Percentiles rank a stretch among this genome's conserved stretches.
These are phyloP conservation scores for Narthecium ossifragum DNA, from an alignment of 106 monocot species.

Conservation along the genomic window DNA sequence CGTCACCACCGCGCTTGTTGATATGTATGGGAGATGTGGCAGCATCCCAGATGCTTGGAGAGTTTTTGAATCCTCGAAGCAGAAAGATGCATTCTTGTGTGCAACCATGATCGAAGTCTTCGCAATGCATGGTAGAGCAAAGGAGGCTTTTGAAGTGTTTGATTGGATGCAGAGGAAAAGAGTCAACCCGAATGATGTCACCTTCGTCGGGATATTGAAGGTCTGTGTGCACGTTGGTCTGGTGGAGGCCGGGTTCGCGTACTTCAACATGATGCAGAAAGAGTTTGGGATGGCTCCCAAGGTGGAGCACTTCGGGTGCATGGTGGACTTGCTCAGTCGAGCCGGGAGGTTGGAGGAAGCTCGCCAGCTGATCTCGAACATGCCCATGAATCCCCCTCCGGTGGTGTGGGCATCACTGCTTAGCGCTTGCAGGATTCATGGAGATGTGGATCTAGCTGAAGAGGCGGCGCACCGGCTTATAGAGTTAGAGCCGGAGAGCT, in stretches of 20 bases:
- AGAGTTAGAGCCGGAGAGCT: slow-evolving; percentile 15
- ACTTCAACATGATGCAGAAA: slow-evolving; percentile 25
- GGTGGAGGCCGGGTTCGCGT: slow-evolving; percentile 23
- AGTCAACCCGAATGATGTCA: slow-evolving; percentile 21
- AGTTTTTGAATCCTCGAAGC: background rate
- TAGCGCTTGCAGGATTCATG: slow-evolving; percentile 26
- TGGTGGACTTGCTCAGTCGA: slow-evolving; percentile 39
- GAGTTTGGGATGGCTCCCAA: slow-evolving; percentile 23
- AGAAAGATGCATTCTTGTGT: slow-evolving; percentile 6
- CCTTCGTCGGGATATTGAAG: slow-evolving; percentile 25
- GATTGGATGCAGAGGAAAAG: slow-evolving; percentile 9
- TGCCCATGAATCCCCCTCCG: slow-evolving; percentile 26
- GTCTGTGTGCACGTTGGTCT: slow-evolving; percentile 36
- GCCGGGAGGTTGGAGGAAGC: slow-evolving; percentile 28
- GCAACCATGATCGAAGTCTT: slow-evolving; percentile 15
- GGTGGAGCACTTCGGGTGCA: slow-evolving; percentile 35
- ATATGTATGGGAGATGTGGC: slow-evolving; percentile 22
- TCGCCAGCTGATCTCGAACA: slow-evolving; percentile 14
- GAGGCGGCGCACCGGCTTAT: slow-evolving; percentile 1
- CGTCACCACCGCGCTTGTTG: slow-evolving; percentile 7
- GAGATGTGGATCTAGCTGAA: slow-evolving; percentile 10
- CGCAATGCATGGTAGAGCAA: slow-evolving; percentile 10
- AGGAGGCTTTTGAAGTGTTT: slow-evolving; percentile 31
- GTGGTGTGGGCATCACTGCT: slow-evolving; percentile 48
- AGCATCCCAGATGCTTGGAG: slow-evolving; percentile 3